Evolutionary conservation across 306 rosid species (phyloP).

Genomic region (Corylus avellana): DNA sequence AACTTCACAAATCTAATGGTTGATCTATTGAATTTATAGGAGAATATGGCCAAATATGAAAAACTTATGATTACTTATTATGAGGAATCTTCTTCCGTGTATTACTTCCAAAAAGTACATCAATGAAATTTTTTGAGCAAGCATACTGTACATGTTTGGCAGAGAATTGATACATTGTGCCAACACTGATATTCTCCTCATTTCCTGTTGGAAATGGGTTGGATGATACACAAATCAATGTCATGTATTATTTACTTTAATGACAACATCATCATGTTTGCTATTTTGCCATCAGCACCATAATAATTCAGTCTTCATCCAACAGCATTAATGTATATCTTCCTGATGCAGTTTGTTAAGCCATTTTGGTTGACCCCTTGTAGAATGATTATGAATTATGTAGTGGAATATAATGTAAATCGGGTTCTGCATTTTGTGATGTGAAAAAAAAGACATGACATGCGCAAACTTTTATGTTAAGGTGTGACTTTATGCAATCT

Average conservation of each 20-base stretch:
- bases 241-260: not conserved
- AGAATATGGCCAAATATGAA: too few relatives aligned
- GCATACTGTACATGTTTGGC: not conserved
- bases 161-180: not conserved
- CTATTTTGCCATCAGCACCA: not conserved
- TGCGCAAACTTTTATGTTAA: not conserved
- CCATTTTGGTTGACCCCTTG: not conserved
- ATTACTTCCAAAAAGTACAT: too few relatives aligned
- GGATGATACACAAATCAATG: not conserved
- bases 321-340: not conserved
- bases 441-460: not conserved
- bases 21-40: too few relatives aligned
- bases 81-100: too few relatives aligned
- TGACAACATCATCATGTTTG: not conserved
- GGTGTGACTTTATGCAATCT: not conserved
- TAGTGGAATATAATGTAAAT: not conserved
- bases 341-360: not conserved
- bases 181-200: not conserved
- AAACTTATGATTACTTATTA: too few relatives aligned
- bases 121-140: not conserved
- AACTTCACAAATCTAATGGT: too few relatives aligned
- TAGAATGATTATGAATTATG: not conserved
- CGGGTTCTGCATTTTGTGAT: slow-evolving; percentile 1
- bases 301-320: not conserved
- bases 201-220: not conserved